A percentile compares a stretch with the other conserved stretches of the same genome.
Evolutionary conservation across 1,284 basidiomycete species (phyloP).

Genomic region (Pseudozyma hubeiensis): DNA sequence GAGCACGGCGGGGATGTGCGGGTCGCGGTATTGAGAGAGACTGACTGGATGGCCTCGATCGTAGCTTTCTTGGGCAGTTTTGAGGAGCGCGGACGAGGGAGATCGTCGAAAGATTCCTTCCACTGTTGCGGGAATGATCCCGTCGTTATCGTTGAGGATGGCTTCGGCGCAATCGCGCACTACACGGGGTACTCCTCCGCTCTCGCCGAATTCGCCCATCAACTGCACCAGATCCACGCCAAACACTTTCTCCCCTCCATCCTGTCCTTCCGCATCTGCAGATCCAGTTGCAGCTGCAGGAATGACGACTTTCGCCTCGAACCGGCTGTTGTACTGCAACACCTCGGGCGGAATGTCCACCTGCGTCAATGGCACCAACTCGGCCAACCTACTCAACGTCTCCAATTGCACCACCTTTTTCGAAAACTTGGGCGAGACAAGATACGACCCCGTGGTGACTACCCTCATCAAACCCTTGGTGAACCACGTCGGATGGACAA

Average conservation of each 20-base stretch:
- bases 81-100: constrained; percentile 77
- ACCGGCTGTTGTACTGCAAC: constrained; percentile 72
- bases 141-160: constrained; percentile 67
- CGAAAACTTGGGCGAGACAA: constrained; percentile 89
- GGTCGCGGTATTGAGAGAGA: constrained; percentile 78
- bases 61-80: constrained; percentile 81
- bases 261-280: constrained; percentile 64
- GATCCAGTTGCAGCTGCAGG: constrained; percentile 68
- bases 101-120: constrained; percentile 84
- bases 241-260: constrained; percentile 73
- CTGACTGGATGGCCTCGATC: constrained; percentile 84
- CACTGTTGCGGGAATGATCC: constrained; percentile 74
- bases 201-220: constrained; percentile 82
- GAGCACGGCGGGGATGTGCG: constrained; percentile 82
- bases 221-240: constrained; percentile 81
- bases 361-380: constrained; percentile 80
- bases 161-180: constrained; percentile 81
- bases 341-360: constrained; percentile 85
- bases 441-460: constrained; percentile 83
- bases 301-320: constrained; percentile 30
- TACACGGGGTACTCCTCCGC: constrained; percentile 80
- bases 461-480: constrained; percentile 77
- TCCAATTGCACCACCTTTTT: constrained; percentile 81
- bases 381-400: constrained; percentile 80
- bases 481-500: constrained; percentile 87